phyloP scores from a whole-genome alignment of 2,329 filamentous ascomycete genomes.

The Pestalotiopsis sp. region DNA sequence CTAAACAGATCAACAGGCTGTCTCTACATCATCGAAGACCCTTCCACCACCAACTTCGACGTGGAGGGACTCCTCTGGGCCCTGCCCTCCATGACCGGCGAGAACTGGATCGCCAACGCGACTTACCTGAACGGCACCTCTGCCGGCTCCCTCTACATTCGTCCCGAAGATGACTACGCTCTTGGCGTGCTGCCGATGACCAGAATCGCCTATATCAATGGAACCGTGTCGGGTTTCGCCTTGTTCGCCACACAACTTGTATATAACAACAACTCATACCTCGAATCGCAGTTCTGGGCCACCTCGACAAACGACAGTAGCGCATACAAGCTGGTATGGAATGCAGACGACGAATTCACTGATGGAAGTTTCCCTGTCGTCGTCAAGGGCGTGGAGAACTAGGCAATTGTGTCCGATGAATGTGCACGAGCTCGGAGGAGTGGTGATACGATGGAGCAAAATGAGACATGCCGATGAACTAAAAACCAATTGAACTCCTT shows the following conservation, averaged over 20 bases:
- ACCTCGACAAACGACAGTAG: constrained; percentile 12
- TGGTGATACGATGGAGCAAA: too few relatives aligned
- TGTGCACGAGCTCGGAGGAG: too few relatives aligned
- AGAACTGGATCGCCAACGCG: constrained; percentile 23
- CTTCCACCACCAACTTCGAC: not conserved
- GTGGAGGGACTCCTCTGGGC: not conserved
- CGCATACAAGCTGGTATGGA: constrained; percentile 11
- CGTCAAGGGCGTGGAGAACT: not conserved
- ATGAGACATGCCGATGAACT: too few relatives aligned
- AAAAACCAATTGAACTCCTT: too few relatives aligned
- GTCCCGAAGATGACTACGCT: constrained; percentile 5
- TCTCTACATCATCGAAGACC: not conserved
- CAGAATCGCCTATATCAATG: constrained; percentile 17
- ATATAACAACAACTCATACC: constrained; percentile 21
- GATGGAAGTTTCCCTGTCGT: constrained; percentile 2
- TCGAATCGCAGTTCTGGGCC: constrained; percentile 24
- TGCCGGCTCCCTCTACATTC: constrained; percentile 20
- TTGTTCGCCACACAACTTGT: constrained; percentile 23
- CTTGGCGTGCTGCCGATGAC: constrained; percentile 11
- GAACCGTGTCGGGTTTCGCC: constrained; percentile 22
- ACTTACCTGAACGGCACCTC: constrained; percentile 19
- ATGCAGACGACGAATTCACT: not conserved
- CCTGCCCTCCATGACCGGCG: constrained; percentile 17
- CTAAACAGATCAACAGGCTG: not conserved
- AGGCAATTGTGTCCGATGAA: too few relatives aligned